Conservation (phyloP, 768 basidiomycete genomes). For the Boletus rubropictus region DNA sequence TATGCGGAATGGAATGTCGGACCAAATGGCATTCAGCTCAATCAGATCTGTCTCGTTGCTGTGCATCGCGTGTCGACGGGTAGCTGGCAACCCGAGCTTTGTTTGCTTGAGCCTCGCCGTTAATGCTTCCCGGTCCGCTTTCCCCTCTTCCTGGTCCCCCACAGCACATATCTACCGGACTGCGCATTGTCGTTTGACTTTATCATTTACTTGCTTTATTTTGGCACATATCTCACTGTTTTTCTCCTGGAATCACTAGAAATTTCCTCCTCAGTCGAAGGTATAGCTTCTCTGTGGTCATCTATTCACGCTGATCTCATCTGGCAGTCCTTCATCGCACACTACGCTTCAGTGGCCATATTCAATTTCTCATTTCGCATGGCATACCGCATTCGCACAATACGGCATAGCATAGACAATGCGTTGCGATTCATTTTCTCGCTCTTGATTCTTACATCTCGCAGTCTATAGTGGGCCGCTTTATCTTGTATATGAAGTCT, state of each 20-base stretch:
- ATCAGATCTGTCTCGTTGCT: constrained; percentile 51
- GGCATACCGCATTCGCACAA: constrained; percentile 6
- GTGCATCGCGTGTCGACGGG: constrained; percentile 76
- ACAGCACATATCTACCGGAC: background rate
- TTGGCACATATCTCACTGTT: background rate
- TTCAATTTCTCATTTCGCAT: constrained; percentile 4
- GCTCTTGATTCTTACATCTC: background rate
- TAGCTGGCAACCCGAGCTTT: constrained; percentile 72
- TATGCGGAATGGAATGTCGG: constrained; percentile 22
- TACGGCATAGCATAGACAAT: constrained; percentile 14
- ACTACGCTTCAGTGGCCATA: background rate
- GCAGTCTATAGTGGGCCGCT: background rate
- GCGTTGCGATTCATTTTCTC: background rate
- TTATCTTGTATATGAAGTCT: background rate
- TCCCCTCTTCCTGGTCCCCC: background rate
- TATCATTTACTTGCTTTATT: background rate
- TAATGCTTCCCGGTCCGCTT: constrained; percentile 2
- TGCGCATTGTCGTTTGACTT: background rate
- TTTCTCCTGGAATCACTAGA: background rate
- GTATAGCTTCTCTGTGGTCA: background rate
- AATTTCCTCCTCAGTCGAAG: background rate
- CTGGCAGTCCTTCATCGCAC: background rate
- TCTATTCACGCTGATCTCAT: background rate
- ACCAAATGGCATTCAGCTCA: constrained; percentile 19
- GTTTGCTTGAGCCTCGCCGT: constrained; percentile 34